These are phyloP conservation scores for Neofusicoccum kwambonambiense DNA, from an alignment of 2,329 filamentous ascomycete species.

Conservation along the genomic window DNA sequence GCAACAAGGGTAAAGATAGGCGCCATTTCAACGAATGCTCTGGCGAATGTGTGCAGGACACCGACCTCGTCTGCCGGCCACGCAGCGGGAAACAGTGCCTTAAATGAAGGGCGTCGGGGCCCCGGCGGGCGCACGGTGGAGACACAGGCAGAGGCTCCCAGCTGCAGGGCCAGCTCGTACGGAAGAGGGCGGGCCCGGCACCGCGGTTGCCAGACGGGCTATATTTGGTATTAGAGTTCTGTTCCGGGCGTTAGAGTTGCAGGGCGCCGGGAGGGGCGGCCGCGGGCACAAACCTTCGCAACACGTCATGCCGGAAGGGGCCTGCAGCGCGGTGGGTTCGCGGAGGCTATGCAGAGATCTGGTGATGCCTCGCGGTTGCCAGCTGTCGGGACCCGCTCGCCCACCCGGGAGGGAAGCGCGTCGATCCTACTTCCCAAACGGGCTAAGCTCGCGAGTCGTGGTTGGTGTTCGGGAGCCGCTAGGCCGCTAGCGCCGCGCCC, in stretches of 20 bases:
- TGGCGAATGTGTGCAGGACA: background rate
- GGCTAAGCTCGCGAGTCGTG: background rate
- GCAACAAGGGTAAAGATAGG: background rate
- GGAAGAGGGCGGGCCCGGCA: background rate
- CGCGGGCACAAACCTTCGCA: background rate
- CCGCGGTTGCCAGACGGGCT: background rate
- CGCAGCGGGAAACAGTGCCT: background rate
- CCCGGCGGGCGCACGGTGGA: background rate
- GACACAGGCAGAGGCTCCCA: background rate
- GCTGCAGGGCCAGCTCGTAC: background rate
- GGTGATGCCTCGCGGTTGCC: background rate
- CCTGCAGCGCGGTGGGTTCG: background rate
- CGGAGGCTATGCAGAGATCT: too few relatives aligned
- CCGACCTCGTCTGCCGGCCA: too few relatives aligned
- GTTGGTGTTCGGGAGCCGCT: slow-evolving; percentile 1
- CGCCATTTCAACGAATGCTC: background rate
- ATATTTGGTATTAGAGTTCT: background rate
- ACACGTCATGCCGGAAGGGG: background rate
- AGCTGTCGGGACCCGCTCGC: background rate
- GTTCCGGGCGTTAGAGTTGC: background rate
- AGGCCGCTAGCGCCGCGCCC: background rate
- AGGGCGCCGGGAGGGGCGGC: background rate
- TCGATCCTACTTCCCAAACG: slow-evolving; percentile 5
- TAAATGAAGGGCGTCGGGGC: background rate
- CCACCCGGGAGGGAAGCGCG: background rate